Evolutionary conservation across 345 rosid species (phyloP).

Genomic region (Gossypium arboreum): DNA sequence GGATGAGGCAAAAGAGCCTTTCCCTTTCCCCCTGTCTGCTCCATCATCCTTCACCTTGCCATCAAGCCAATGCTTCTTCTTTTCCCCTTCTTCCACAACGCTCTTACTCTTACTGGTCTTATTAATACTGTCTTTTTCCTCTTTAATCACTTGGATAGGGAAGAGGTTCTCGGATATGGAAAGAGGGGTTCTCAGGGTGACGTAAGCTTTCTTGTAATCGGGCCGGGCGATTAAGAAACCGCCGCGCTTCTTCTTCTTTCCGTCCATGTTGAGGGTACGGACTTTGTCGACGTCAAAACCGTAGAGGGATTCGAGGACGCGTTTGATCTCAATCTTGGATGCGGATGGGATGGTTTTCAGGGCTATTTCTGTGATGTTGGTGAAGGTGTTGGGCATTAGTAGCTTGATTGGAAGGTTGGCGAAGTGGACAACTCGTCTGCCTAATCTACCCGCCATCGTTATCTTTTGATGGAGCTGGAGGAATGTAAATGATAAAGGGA

Average conservation of each 20-base stretch:
- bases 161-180: slow-evolving; percentile 62
- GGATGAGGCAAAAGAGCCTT: slow-evolving; percentile 14
- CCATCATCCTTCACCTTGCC: slow-evolving; percentile 35
- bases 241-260: slow-evolving; percentile 84
- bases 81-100: slow-evolving; percentile 66
- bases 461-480: not conserved
- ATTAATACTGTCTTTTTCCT: slow-evolving; percentile 61
- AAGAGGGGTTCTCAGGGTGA: slow-evolving; percentile 55
- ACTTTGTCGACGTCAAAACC: slow-evolving; percentile 87
- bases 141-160: slow-evolving; percentile 52
- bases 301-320: slow-evolving; percentile 84
- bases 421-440: slow-evolving; percentile 73
- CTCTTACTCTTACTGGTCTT: slow-evolving; percentile 51
- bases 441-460: slow-evolving; percentile 67
- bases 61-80: slow-evolving; percentile 82
- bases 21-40: slow-evolving; percentile 14
- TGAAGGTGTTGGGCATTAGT: slow-evolving; percentile 53
- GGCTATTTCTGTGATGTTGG: slow-evolving; percentile 66
- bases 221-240: slow-evolving; percentile 73
- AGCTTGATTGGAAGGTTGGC: slow-evolving; percentile 86
- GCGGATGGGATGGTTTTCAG: slow-evolving; percentile 84
- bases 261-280: slow-evolving; percentile 89
- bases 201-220: slow-evolving; percentile 90
- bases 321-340: slow-evolving; percentile 91
- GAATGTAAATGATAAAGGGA: not conserved